Evolutionary conservation across 768 basidiomycete genomes (phyloP).

Genomic region (Termitomyces titanicus): DNA sequence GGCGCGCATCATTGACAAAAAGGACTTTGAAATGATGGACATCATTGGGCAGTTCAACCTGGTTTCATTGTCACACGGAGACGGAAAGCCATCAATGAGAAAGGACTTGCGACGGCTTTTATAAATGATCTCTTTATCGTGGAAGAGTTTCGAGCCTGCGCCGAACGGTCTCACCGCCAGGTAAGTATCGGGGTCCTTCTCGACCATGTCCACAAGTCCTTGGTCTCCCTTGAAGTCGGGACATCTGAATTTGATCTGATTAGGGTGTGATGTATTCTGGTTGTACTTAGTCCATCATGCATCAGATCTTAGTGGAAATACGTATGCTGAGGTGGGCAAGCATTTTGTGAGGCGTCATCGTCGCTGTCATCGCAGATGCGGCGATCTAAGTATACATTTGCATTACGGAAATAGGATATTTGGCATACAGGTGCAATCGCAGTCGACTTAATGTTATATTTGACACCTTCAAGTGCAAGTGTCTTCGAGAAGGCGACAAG

Average conservation of each 20-base stretch:
- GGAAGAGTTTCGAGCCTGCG: no score
- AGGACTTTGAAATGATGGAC: slow-evolving; percentile 81
- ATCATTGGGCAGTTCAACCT: slow-evolving; percentile 93
- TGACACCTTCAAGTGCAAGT: slow-evolving; percentile 86
- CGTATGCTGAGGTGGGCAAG: slow-evolving; percentile 75
- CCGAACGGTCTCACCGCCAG: no score
- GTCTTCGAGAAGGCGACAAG: slow-evolving; percentile 91
- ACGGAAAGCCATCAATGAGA: slow-evolving; percentile 25
- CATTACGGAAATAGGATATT: not conserved
- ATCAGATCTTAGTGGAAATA: not conserved
- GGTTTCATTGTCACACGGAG: slow-evolving; percentile 86
- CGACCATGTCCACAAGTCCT: no score
- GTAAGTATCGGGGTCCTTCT: no score
- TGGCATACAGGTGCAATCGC: slow-evolving; percentile 82
- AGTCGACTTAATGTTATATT: slow-evolving; percentile 83
- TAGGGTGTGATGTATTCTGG: slow-evolving; percentile 91
- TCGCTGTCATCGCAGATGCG: slow-evolving; percentile 96
- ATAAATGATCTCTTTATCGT: slow-evolving; percentile 94
- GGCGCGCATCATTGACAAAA: slow-evolving; percentile 83
- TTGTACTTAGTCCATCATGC: slow-evolving; percentile 31
- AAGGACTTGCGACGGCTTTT: not conserved
- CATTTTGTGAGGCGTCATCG: slow-evolving; percentile 92
- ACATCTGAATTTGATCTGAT: no score
- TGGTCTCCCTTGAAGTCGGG: no score
- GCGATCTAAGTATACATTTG: slow-evolving; percentile 57